Conservation (phyloP, 2,329 filamentous ascomycete species). For the Verticillium zaregamsianum region DNA sequence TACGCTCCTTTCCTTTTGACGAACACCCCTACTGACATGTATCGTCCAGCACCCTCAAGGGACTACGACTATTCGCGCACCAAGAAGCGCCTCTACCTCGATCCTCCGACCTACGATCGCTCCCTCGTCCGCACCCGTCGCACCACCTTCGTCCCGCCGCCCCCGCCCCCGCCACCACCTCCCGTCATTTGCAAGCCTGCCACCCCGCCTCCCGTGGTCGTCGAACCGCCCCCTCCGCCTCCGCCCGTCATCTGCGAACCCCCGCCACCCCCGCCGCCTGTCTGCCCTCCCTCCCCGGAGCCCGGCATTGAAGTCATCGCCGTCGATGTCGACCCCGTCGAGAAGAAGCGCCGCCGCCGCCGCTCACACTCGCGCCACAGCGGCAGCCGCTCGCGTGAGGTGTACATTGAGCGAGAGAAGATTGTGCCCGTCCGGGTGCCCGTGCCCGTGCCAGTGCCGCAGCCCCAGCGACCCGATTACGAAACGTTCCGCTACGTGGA, state of each 20-base stretch:
- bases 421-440: conserved; percentile 37
- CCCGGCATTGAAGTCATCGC: conserved; percentile 19
- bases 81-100: conserved; percentile 40
- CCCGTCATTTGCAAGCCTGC: conserved; percentile 14
- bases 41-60: conserved; percentile 7
- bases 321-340: conserved; percentile 20
- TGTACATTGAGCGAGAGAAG: conserved; percentile 34
- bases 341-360: conserved; percentile 9
- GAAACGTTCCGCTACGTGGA: conserved; percentile 52
- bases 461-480: conserved; percentile 28
- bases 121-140: conserved; percentile 28
- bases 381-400: conserved; percentile 22
- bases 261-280: conserved; percentile 16
- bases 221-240: conserved; percentile 13
- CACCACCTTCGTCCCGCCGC: conserved; percentile 35
- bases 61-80: conserved; percentile 18
- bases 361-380: conserved; percentile 19
- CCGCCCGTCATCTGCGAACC: conserved; percentile 20
- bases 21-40: conserved; percentile 14
- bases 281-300: conserved; percentile 14
- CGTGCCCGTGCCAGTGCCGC: conserved; percentile 35
- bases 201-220: conserved; percentile 12
- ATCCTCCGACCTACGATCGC: conserved; percentile 33
- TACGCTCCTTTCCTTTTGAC: neutral
- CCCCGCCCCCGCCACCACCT: conserved; percentile 24